These are phyloP conservation scores for Chalaropsis ovoidea DNA, from an alignment of 2,329 filamentous ascomycete species.

Conservation along the genomic window DNA sequence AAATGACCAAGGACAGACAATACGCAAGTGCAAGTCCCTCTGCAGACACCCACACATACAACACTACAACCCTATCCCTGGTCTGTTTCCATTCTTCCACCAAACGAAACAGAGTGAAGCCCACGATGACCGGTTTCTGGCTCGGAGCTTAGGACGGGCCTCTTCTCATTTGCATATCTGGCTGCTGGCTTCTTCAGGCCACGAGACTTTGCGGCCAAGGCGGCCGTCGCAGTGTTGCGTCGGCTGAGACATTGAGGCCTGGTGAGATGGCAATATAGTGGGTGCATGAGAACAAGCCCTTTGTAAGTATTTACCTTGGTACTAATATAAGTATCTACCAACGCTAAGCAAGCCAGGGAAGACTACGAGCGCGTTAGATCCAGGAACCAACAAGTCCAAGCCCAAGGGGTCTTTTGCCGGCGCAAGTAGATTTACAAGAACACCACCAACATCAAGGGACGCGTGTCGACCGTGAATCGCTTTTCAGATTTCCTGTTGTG, in stretches of 20 bases:
- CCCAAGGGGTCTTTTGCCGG: background rate
- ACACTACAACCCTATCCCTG: background rate
- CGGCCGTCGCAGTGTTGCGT: too few species aligned
- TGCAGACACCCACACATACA: background rate
- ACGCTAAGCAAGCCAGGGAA: background rate
- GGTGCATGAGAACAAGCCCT: background rate
- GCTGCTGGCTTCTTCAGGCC: too few species aligned
- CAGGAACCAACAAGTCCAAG: background rate
- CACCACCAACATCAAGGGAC: background rate
- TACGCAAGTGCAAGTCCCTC: background rate
- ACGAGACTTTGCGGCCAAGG: too few species aligned
- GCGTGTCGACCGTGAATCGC: background rate
- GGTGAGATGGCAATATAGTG: background rate
- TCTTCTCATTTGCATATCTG: too few species aligned
- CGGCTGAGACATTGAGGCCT: background rate
- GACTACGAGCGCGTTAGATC: background rate
- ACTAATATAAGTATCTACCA: background rate
- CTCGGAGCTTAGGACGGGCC: too few species aligned
- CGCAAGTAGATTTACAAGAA: background rate
- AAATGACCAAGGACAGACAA: background rate
- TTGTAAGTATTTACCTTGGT: background rate
- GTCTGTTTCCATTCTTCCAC: background rate
- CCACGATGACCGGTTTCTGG: too few species aligned
- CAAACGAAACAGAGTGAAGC: background rate
- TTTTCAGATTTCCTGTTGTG: too few species aligned